Conservation (phyloP, 805 yeast species). For the Sungouiella thailandica region DNA sequence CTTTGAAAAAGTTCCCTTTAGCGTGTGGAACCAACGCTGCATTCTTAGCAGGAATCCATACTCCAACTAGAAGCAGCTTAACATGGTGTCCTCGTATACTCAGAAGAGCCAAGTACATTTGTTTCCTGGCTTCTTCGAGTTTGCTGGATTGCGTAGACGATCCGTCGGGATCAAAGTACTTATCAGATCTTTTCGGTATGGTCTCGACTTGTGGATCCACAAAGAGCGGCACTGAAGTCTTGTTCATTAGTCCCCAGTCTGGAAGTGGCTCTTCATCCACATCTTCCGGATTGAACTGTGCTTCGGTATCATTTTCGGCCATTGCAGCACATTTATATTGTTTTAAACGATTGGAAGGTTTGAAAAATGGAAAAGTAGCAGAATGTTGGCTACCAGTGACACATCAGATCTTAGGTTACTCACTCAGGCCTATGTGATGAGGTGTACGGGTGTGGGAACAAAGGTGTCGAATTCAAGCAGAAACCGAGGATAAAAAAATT, state of each 20-base stretch:
- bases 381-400: too few species aligned
- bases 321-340: slow-evolving; percentile 2
- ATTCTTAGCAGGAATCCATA: slow-evolving; percentile 31
- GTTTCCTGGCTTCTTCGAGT: slow-evolving; percentile 51
- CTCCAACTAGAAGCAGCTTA: slow-evolving; percentile 51
- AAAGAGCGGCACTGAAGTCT: not conserved
- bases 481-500: too few species aligned
- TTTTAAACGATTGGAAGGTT: not conserved
- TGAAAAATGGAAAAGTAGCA: too few species aligned
- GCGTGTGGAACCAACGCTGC: slow-evolving; percentile 40
- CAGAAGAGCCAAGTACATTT: slow-evolving; percentile 67
- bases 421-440: too few species aligned
- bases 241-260: slow-evolving; percentile 45
- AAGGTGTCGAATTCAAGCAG: too few species aligned
- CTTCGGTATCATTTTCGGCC: slow-evolving; percentile 10
- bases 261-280: slow-evolving; percentile 43
- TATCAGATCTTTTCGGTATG: slow-evolving; percentile 74
- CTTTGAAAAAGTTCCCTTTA: slow-evolving; percentile 67
- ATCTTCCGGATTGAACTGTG: slow-evolving; percentile 4
- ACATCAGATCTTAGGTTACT: too few species aligned
- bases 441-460: too few species aligned
- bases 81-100: slow-evolving; percentile 42
- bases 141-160: slow-evolving; percentile 46
- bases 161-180: slow-evolving; percentile 83
- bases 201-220: slow-evolving; percentile 14